phyloP scores from a whole-genome alignment of 2,329 filamentous ascomycete species.

The Myriosclerotinia scirpicola region DNA sequence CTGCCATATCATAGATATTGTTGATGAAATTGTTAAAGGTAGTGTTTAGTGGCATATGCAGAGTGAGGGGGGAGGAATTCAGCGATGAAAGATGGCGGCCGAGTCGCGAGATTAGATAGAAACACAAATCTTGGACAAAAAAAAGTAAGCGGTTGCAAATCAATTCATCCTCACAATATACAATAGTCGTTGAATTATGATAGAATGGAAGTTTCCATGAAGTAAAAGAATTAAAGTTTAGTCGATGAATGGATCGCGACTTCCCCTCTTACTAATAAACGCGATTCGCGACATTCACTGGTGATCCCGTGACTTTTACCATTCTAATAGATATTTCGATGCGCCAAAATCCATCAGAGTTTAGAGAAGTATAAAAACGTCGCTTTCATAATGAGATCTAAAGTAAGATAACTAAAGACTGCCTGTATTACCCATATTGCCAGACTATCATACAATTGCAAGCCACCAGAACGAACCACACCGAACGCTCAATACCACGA shows the following conservation, averaged over 20 bases:
- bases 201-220: background rate
- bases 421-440: constrained; percentile 15
- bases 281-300: constrained; percentile 13
- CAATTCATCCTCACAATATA: background rate
- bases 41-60: constrained; percentile 12
- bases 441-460: constrained; percentile 22
- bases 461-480: constrained; percentile 14
- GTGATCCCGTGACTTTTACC: constrained; percentile 6
- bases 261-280: background rate
- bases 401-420: constrained; percentile 15
- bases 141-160: background rate
- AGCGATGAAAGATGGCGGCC: background rate
- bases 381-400: constrained; percentile 14
- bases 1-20: constrained; percentile 12
- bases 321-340: background rate
- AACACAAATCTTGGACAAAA: background rate
- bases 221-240: background rate
- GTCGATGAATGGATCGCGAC: background rate
- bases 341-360: background rate
- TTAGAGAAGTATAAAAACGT: background rate
- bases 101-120: background rate
- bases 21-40: constrained; percentile 6
- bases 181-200: background rate
- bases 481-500: constrained; percentile 1
- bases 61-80: background rate